Evolutionary conservation across 2,329 filamentous ascomycete species (phyloP).

Genomic region (Anthostomella pinea): DNA sequence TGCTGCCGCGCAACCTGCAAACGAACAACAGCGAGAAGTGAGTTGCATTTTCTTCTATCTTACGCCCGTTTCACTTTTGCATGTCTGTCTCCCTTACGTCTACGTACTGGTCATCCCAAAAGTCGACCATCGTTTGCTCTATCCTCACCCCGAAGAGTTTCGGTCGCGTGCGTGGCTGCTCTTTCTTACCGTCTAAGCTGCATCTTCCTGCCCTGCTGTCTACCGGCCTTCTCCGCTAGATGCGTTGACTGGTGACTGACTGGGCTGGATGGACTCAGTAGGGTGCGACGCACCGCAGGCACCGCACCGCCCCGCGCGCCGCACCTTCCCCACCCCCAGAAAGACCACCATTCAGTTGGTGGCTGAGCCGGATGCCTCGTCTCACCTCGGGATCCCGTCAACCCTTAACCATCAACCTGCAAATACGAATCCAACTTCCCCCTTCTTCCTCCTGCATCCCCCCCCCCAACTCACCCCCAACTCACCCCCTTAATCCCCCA

Average conservation of each 20-base stretch:
- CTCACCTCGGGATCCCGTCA: constrained; percentile 28
- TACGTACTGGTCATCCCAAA: too few relatives aligned
- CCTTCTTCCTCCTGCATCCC: neutral
- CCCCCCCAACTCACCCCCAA: constrained; percentile 10
- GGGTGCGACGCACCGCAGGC: too few relatives aligned
- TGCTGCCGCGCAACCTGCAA: constrained; percentile 45
- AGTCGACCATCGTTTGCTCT: too few relatives aligned
- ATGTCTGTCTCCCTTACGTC: constrained; percentile 6
- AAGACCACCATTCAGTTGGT: neutral
- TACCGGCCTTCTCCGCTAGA: too few relatives aligned
- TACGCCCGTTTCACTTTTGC: constrained; percentile 4
- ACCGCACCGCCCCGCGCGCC: too few relatives aligned
- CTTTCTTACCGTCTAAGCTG: too few relatives aligned
- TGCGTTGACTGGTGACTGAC: too few relatives aligned
- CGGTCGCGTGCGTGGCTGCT: too few relatives aligned
- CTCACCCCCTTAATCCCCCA: constrained; percentile 5
- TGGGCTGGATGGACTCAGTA: too few relatives aligned
- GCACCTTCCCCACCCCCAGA: constrained; percentile 1
- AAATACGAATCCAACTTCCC: neutral
- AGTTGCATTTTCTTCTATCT: constrained; percentile 31
- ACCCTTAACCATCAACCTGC: constrained; percentile 10
- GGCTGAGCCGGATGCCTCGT: constrained; percentile 22
- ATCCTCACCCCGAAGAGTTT: too few relatives aligned
- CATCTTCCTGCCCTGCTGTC: too few relatives aligned
- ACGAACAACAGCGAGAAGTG: constrained; percentile 54